Evolutionary conservation across 768 basidiomycete genomes (phyloP), one percentile per base, ranked within the genome.

Genomic region (Kwoniella pini): DNA sequence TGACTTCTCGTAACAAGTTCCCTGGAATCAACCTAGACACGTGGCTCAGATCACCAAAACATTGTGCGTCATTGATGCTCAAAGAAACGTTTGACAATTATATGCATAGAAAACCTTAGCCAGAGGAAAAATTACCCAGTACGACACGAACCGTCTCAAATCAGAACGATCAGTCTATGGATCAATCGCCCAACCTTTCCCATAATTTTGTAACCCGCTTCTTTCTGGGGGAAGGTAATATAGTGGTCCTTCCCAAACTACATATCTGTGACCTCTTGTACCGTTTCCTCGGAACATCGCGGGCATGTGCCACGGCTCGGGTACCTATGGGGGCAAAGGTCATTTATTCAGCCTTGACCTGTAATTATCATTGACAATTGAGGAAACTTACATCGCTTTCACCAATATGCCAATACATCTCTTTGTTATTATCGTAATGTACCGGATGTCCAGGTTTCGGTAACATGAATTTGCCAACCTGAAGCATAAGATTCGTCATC

Each of bases 391-490:
- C 79, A 22, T 84, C 83, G 63, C 88, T 86, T 68, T 90, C 90
- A 60, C 78, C 82, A 0, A 84, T 80, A 44, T 89, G 84, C 52
- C 86, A 76, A 76, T 91, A 89, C 48, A 87, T 82, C 2, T 87
- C 86, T 17, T 82, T 80, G 49, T 82, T 76, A 0, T 85, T 82
- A 19, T 88, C 85, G 66, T 90, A 84, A 22, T 80, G 80, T 3
- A 86, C 83, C 17, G 74, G 73, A 60, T 76, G 69, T 0, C 84
- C 86, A 55, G 85, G 82, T 45, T 80, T 82, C 0, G 90, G 90
- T 3, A 93, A 74, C 49, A 88, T 82, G 71, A 92, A 94, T 76
- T 89, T 90, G 11, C 86, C 91, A 36, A 94, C 85, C 78, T 92
- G 36, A 1, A 26, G 10, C 3, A 38, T 0, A 0, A 2, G 12